Conservation (phyloP, 352 stramenopile species). For the Globisporangium alternatum region DNA sequence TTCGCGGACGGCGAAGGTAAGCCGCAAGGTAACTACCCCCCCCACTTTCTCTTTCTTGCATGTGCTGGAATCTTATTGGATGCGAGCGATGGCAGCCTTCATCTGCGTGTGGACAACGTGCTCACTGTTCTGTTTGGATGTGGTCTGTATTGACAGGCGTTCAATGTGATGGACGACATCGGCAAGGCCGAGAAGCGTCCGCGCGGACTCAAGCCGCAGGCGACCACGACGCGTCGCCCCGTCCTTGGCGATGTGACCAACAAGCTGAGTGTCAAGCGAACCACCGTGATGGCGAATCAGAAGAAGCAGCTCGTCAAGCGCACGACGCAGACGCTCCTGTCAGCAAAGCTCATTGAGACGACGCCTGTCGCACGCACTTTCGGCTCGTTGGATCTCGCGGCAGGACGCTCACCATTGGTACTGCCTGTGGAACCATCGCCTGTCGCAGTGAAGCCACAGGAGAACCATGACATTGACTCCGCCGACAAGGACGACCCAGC, state of each 20-base stretch:
- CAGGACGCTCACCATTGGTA: slow-evolving; percentile 27
- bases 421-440: slow-evolving; percentile 14
- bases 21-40: slow-evolving; percentile 23
- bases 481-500: slow-evolving; percentile 63
- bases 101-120: neutral
- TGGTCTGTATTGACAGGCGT: slow-evolving; percentile 29
- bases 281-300: slow-evolving; percentile 45
- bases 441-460: slow-evolving; percentile 21
- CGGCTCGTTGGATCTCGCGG: slow-evolving; percentile 29
- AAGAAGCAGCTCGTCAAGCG: slow-evolving; percentile 45
- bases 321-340: slow-evolving; percentile 24
- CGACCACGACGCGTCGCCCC: slow-evolving; percentile 28
- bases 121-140: slow-evolving; percentile 7
- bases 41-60: neutral
- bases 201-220: slow-evolving; percentile 46
- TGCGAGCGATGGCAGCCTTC: neutral
- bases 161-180: slow-evolving; percentile 40
- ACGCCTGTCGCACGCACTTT: slow-evolving; percentile 35
- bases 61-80: neutral
- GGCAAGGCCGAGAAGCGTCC: slow-evolving; percentile 59
- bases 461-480: slow-evolving; percentile 69
- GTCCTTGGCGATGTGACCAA: slow-evolving; percentile 72
- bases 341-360: slow-evolving; percentile 23
- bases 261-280: slow-evolving; percentile 67
- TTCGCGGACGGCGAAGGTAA: slow-evolving; percentile 51